Conservation (phyloP, 208 protist species). For the Leishmania guyanensis region DNA sequence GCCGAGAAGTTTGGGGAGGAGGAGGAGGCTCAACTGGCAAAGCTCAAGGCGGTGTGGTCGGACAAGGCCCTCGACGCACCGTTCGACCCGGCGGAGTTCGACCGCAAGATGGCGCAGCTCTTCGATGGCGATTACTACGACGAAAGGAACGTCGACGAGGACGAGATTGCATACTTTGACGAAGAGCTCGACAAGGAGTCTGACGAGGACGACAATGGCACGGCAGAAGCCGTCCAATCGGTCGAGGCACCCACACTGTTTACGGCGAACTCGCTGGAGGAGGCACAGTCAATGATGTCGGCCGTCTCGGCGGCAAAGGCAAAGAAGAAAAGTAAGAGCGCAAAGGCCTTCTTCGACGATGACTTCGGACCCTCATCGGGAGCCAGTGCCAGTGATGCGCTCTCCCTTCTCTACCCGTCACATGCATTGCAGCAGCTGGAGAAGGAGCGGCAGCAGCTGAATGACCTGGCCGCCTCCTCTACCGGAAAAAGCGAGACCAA, state of each 20-base stretch:
- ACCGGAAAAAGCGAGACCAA: slow-evolving; percentile 19
- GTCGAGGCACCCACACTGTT: slow-evolving; percentile 53
- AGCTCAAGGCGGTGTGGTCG: slow-evolving; percentile 70
- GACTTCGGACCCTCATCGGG: slow-evolving; percentile 16
- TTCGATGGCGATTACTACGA: slow-evolving; percentile 91
- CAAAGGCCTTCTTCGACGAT: slow-evolving; percentile 30
- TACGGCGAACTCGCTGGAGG: slow-evolving; percentile 56
- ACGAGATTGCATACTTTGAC: slow-evolving; percentile 89
- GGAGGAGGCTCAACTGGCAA: slow-evolving; percentile 58
- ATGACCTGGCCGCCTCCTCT: slow-evolving; percentile 37
- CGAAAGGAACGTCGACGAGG: slow-evolving; percentile 82
- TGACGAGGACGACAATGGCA: slow-evolving; percentile 19
- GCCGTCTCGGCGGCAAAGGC: neutral
- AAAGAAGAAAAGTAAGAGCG: slow-evolving; percentile 13
- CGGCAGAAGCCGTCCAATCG: slow-evolving; percentile 26
- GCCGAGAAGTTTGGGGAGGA: slow-evolving; percentile 17
- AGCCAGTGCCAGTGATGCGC: slow-evolving; percentile 29
- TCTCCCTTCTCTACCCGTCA: slow-evolving; percentile 71
- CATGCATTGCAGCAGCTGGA: slow-evolving; percentile 46
- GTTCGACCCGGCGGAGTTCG: slow-evolving; percentile 87
- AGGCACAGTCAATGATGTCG: slow-evolving; percentile 42
- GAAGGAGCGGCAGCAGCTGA: slow-evolving; percentile 46
- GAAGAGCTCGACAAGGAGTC: slow-evolving; percentile 64
- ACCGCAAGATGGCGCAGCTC: slow-evolving; percentile 85
- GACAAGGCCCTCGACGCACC: slow-evolving; percentile 85